Base-by-base conservation (phyloP, 225 moss, liverwort and hornwort genomes). In the Asterella californica region DNA sequence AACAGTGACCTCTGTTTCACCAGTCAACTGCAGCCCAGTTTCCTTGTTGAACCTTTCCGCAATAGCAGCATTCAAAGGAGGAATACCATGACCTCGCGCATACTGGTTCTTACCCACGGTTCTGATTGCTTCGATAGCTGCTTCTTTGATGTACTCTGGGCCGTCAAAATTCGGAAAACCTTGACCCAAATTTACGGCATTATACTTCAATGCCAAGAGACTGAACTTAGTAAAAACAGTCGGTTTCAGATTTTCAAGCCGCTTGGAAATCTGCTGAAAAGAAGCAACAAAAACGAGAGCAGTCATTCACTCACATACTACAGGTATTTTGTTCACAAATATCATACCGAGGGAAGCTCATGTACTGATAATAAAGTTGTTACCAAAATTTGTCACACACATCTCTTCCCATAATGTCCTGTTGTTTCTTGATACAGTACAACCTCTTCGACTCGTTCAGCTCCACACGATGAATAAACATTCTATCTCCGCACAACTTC, bases 81-180 rank as follows among this genome's bases (percentile, higher is more conserved):
- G 87, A 50, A 99, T 85, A 17, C 99, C 99, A 68, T 91, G 87
- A 7, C 95, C 89, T 84, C 99, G 85, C 4, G 99, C 99, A 78
- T 99, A 99, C 82, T 99, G 99, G 75, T 99, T 99, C 84, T 95
- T 93, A 55, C 91, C 89, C 6, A 86, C 91, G 32, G 68, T 69
- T 76, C 82, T 89, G 34, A 99, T 95, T 22, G 99, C 99, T 53
- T 85, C 84, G 30, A 99, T 88, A 70, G 99, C 99, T 45, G 95
- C 99, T 38, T 91, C 91, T 83, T 93, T 99, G 76, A 99, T 93
- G 74, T 93, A 95, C 62, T 99, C 92, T 45, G 99, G 95, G 27
- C 99, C 99, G 76, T 99, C 99, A 0, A 99, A 99, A 74, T 99
- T 95, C 19, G 99, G 99, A 79, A 95, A 99, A 3, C 99, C 99